These are phyloP conservation scores for Leishmania tropica DNA, from an alignment of 208 protist genomes.

Conservation along the genomic window DNA sequence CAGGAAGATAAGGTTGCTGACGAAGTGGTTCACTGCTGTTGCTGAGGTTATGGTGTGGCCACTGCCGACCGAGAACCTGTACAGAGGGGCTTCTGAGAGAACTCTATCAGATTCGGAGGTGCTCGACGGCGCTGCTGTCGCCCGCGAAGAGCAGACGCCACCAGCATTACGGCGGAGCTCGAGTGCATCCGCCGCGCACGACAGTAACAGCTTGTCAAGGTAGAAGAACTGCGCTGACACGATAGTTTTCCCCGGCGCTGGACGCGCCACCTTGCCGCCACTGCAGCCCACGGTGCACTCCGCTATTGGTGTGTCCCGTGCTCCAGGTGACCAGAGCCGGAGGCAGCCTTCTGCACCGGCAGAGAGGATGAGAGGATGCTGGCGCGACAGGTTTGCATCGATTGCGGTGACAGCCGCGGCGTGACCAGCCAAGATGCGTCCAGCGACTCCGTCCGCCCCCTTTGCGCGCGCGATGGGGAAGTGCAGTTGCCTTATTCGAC, in stretches of 20 bases:
- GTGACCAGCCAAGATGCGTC: constrained; percentile 38
- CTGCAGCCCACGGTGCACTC: constrained; percentile 14
- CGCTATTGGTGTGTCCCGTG: constrained; percentile 23
- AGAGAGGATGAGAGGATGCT: constrained; percentile 53
- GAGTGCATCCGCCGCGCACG: constrained; percentile 40
- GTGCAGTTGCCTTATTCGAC: constrained; percentile 38
- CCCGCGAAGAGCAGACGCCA: background rate
- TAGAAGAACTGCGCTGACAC: constrained; percentile 75
- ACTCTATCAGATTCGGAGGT: constrained; percentile 10
- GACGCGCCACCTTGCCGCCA: background rate
- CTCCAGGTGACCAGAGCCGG: constrained; percentile 55
- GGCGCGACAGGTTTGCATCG: constrained; percentile 63
- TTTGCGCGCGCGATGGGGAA: constrained; percentile 46
- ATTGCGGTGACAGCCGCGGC: constrained; percentile 42
- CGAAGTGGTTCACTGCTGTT: constrained; percentile 78
- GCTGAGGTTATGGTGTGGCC: constrained; percentile 62
- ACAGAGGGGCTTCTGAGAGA: constrained; percentile 40
- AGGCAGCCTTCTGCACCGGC: constrained; percentile 58
- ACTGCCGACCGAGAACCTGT: constrained; percentile 23
- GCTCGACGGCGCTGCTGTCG: constrained; percentile 15
- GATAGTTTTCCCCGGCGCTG: constrained; percentile 24
- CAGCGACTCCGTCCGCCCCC: constrained; percentile 41
- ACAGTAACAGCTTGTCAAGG: constrained; percentile 76
- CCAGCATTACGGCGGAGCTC: constrained; percentile 30
- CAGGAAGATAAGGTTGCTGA: constrained; percentile 66